Base-by-base conservation (phyloP, 202 grass and related monocot species). In the Bolboschoenoplectus hybrid region DNA sequence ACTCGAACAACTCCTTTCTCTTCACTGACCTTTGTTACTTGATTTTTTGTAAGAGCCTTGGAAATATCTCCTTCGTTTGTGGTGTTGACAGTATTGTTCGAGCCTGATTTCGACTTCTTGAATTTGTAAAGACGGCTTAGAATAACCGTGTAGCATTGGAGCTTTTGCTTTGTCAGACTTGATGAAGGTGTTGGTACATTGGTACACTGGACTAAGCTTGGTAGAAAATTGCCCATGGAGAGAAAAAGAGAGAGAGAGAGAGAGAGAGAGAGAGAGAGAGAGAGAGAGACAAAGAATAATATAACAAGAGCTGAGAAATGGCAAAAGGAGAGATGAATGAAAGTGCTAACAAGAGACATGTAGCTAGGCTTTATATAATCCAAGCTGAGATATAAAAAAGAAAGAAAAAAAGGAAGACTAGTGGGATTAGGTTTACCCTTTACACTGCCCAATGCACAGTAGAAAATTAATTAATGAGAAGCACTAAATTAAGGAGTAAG, bases 181-280 rank as follows among this genome's bases (percentile, higher is more conserved):
- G 87, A 64, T 68, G 87, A 64, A 65, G 74, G 45, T 67, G 80
- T 85, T 61, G 87, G 81, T 67, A 86, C 62, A 49, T 83, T 50
- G 3, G 90, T 10, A 70, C 87, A 83, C 13, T 89, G 90, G 39
- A 81, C 89, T 83, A 97, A 80, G 90, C 94, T 92, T 16, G 94
- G 92, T 45, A 92, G 58, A 65, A 88, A 82, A 75, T 97, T 94
- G 35, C 94, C 94, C 94, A 97, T 93, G 26, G 68, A 55, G 43
- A 74, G 16, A n/a, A 58, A 45, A 53, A 75, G 46, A 19, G 8
- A 34, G 39, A 80, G 57, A 20, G 74, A 72, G 65, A 40, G 9
- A 57, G 61, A 80, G 57, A 41, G 84, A 26, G 26, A 26, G 26
- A 26, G 26, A 26, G 26, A 26, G 26, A 26, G 26, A 26, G 26